These are phyloP conservation scores for Daedalea quercina DNA, from an alignment of 768 basidiomycete species.

Conservation along the genomic window DNA sequence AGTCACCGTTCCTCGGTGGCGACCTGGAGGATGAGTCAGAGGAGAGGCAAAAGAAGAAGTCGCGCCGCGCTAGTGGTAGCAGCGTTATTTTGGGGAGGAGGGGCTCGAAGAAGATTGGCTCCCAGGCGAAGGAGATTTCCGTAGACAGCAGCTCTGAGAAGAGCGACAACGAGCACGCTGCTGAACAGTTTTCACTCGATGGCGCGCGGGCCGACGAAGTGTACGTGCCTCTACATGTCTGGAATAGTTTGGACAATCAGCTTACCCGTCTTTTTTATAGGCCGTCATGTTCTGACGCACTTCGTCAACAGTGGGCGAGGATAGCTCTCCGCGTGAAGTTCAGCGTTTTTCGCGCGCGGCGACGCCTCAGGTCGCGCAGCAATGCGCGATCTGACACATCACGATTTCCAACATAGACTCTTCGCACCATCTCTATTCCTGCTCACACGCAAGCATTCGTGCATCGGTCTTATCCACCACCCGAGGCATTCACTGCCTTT, in stretches of 20 bases:
- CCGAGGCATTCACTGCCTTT: background rate
- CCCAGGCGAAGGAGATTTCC: background rate
- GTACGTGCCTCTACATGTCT: background rate
- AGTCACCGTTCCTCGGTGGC: background rate
- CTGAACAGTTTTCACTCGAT: slow-evolving; percentile 2
- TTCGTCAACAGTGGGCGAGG: background rate
- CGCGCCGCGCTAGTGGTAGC: slow-evolving; percentile 1
- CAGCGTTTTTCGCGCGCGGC: background rate
- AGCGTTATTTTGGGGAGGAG: slow-evolving; percentile 5
- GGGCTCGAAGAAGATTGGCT: slow-evolving; percentile 10
- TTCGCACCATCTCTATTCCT: background rate
- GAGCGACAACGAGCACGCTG: slow-evolving; percentile 3
- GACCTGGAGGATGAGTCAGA: slow-evolving; percentile 9
- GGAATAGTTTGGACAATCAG: background rate
- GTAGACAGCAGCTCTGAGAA: slow-evolving; percentile 10
- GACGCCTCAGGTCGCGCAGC: background rate
- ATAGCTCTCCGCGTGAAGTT: background rate
- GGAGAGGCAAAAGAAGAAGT: slow-evolving; percentile 7
- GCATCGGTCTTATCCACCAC: background rate
- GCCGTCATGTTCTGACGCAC: background rate
- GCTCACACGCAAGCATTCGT: background rate
- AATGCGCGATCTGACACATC: background rate
- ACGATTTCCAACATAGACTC: background rate
- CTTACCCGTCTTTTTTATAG: background rate
- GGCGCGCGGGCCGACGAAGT: background rate